Base-by-base conservation (phyloP, 257 asterid species). In the Fraxinus cuspidata region DNA sequence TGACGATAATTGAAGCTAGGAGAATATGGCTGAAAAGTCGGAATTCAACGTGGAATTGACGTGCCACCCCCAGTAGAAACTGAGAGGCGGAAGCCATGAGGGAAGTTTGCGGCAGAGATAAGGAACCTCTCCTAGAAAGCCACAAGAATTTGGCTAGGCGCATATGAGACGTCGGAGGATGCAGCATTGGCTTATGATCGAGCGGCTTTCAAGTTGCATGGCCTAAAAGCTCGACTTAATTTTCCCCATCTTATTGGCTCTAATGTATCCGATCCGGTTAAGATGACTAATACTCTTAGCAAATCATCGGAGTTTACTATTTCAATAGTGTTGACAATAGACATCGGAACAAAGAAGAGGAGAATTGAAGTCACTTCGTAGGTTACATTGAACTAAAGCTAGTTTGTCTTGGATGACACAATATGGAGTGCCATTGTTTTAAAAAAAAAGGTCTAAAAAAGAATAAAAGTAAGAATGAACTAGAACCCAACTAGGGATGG, bases 21-120 rank as follows among this genome's bases (percentile, higher is more conserved):
- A 8, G 13, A 23, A 0, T 58, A 80, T 29, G 18, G 56, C 37
- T 1, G 23, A 70, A 19, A 74, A 35, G 29, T 53, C 73, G 2
- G 47, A 74, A 40, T 40, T 40, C 2, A 10, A 40, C 15, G 47
- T 10, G 47, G 47, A 38, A 74, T 67, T 2, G 68, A 13, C 74
- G 80, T 70, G 4, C 28, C 76, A 35, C n/a, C 60, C 75, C 5
- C 83, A 80, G 74, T 86, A 88, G 89, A 89, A 67, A 75, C 32
- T 0, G 93, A 85, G 56, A 81, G 93, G 83, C 79, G 87, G 78
- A 75, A 91, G 75, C 87, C 86, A 32, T 89, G 91, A 91, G 92
- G 91, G 65, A 87, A 75, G 60, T 89, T 89, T 7, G 88, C 89
- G 15, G 91, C 88, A 71, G 93, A 87, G 77, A 89, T 83, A 38